phyloP scores from a whole-genome alignment of 495 filamentous ascomycete species.

The Annulohypoxylon stygium region DNA sequence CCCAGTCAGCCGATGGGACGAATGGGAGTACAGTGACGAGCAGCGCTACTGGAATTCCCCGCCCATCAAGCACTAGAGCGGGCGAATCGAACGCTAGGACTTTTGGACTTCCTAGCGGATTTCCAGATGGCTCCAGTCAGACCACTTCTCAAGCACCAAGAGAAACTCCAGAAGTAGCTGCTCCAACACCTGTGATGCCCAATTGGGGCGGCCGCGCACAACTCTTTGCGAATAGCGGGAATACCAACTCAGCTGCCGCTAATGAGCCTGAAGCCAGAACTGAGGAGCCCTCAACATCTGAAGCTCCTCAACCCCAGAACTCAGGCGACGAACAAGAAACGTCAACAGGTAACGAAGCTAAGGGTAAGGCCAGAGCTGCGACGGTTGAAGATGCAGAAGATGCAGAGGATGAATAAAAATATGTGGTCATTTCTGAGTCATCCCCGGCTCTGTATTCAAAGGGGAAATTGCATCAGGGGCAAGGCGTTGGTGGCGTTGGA shows the following conservation, averaged over 20 bases:
- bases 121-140: constrained; percentile 14
- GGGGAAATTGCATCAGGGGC: constrained; percentile 49
- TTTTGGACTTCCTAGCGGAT: constrained; percentile 13
- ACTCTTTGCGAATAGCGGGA: constrained; percentile 49
- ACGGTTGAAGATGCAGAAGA: constrained; percentile 58
- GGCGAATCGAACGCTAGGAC: constrained; percentile 13
- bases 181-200: constrained; percentile 57
- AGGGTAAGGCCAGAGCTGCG: constrained; percentile 55
- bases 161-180: constrained; percentile 51
- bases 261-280: constrained; percentile 30
- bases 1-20: constrained; percentile 17
- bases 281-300: constrained; percentile 21
- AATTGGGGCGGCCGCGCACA: constrained; percentile 60
- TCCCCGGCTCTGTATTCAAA: constrained; percentile 37
- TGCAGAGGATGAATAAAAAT: constrained; percentile 44
- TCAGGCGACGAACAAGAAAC: constrained; percentile 39
- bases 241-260: constrained; percentile 21
- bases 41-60: constrained; percentile 8
- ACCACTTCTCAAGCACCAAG: constrained; percentile 29
- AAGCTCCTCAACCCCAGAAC: constrained; percentile 14
- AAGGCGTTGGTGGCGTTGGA: constrained; percentile 52
- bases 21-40: constrained; percentile 14
- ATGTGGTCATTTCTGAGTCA: constrained; percentile 11
- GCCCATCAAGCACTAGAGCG: constrained; percentile 13
- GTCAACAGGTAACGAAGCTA: constrained; percentile 38